phyloP scores from a whole-genome alignment of 2,329 filamentous ascomycete species.

The Phaeoacremonium minimum region DNA sequence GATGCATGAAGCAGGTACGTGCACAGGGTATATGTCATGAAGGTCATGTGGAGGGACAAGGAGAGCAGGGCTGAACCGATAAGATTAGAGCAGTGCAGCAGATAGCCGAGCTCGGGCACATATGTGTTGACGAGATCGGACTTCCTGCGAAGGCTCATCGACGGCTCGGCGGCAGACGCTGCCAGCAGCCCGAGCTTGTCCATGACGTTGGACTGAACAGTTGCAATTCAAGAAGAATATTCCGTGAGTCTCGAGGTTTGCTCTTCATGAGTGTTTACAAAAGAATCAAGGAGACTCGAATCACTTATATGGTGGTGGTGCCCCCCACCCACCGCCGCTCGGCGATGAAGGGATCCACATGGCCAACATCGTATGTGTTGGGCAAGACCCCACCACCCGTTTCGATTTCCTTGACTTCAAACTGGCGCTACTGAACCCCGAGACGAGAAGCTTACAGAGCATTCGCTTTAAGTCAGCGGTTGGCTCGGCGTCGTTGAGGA shows the following conservation, averaged over 20 bases:
- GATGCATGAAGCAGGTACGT: conserved; percentile 17
- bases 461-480: too few species aligned
- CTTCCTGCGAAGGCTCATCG: conserved; percentile 5
- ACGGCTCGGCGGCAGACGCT: conserved; percentile 1
- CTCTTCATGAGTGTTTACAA: background rate
- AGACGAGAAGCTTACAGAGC: too few species aligned
- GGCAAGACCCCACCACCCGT: too few species aligned
- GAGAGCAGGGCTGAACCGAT: conserved; percentile 2
- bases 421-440: too few species aligned
- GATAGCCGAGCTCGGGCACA: conserved; percentile 3
- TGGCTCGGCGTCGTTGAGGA: too few species aligned
- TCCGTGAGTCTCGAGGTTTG: background rate
- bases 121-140: conserved; percentile 6
- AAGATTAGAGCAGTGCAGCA: conserved; percentile 1
- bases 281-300: background rate
- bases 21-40: conserved; percentile 3
- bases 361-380: too few species aligned
- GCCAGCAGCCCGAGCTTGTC: background rate
- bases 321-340: too few species aligned
- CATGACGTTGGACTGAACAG: background rate
- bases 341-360: background rate
- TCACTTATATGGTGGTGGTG: background rate
- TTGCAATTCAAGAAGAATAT: background rate
- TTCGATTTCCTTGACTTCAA: too few species aligned
- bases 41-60: conserved; percentile 4